These are phyloP conservation scores for Xylaria grammica DNA, from an alignment of 495 filamentous ascomycete genomes.

Conservation along the genomic window DNA sequence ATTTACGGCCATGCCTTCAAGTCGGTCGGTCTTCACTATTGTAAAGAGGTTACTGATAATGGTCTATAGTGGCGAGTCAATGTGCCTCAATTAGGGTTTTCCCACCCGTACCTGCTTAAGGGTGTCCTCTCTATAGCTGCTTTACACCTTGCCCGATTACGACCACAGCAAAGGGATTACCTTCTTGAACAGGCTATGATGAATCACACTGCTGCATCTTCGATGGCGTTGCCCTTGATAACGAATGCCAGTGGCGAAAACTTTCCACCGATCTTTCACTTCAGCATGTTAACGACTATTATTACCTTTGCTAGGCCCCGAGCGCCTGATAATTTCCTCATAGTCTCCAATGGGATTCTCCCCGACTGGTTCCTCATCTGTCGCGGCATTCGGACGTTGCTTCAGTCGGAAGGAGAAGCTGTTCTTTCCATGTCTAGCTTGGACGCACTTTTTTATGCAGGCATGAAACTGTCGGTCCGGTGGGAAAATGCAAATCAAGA, in stretches of 20 bases:
- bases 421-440: slow-evolving; percentile 31
- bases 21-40: not conserved
- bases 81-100: slow-evolving; percentile 54
- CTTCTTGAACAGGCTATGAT: slow-evolving; percentile 55
- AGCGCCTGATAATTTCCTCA: slow-evolving; percentile 45
- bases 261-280: slow-evolving; percentile 58
- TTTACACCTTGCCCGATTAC: slow-evolving; percentile 53
- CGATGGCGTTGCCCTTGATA: slow-evolving; percentile 51
- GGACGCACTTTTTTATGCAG: slow-evolving; percentile 39
- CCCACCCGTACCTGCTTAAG: slow-evolving; percentile 55
- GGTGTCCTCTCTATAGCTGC: slow-evolving; percentile 58
- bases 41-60: not conserved
- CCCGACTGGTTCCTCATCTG: slow-evolving; percentile 49
- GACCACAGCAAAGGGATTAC: slow-evolving; percentile 37
- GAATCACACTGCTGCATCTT: slow-evolving; percentile 54
- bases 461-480: slow-evolving; percentile 25
- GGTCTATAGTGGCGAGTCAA: slow-evolving; percentile 33
- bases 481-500: slow-evolving; percentile 24
- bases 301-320: slow-evolving; percentile 55
- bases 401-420: slow-evolving; percentile 31
- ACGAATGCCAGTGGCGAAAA: slow-evolving; percentile 52
- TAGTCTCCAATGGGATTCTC: slow-evolving; percentile 44
- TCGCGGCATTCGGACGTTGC: slow-evolving; percentile 45
- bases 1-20: not conserved
- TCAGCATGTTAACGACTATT: slow-evolving; percentile 56